Base-by-base conservation (phyloP, 2,329 filamentous ascomycete species). In the Exophiala sideris region DNA sequence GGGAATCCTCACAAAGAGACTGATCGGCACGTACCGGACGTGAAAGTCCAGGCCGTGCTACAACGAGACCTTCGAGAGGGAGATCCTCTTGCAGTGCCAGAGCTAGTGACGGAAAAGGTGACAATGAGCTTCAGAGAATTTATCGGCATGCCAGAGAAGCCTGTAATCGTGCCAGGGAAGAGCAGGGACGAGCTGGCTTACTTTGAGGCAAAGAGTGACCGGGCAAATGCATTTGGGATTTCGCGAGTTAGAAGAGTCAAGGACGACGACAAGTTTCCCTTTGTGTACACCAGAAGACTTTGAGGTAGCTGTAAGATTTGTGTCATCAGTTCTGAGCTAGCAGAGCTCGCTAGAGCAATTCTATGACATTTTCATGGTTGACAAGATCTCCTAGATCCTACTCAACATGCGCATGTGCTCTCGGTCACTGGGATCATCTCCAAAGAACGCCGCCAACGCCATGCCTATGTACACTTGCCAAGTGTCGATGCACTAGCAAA, bases 71-170 rank as follows among this genome's bases (percentile, higher is more conserved):
- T 54, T 20, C 20, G 18, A 10, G 21, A 33, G 10, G 29, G 53
- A 14, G 45, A 51, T 45, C 33, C 18, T 7, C 21, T 24, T 24
- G 33, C 24, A 42, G 34, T 40, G 14, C 47, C 42, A 2, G 21
- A 48, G 11, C 38, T 50, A 2, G 35, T 40, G 18, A 21, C 33
- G 18, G 50, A 56, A 36, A 52, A 48, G 39, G 41, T 47, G 32
- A 49, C 45, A 18, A 60, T 59, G 56, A 56, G 24, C 1, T 59
- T 60, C 24, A 10, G 41, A 29, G 56, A 64, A 24, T 62, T 63
- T 40, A 47, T 62, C 4, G 61, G 57, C 2, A 29, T 54, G 32
- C 53, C 54, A 9, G 39, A 50, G 12, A 21, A 55, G 36, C 48
- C 52, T 14, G 50, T 57, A 33, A 47, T 61, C 34, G 54, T 50